Base-by-base conservation (phyloP, 208 protist genomes). In the Trypanosoma avium region DNA sequence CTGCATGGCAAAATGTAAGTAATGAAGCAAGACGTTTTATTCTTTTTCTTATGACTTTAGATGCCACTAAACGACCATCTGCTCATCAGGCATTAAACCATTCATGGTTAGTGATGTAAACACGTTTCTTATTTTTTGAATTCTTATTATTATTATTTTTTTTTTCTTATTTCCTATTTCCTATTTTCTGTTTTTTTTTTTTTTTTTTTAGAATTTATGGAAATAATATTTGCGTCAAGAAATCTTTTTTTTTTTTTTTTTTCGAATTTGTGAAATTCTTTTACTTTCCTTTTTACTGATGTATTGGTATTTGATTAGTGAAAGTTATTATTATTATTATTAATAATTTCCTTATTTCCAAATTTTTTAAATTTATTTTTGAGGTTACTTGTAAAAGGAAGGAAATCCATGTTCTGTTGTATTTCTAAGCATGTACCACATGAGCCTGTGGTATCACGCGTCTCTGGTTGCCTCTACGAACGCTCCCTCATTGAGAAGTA, bases 391-490 rank as follows among this genome's bases (percentile, higher is more conserved):
- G 22, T 19, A 53, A 35, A 42, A 33, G 38, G 6, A 32, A 38
- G 38, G 22, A 33, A 57, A 63, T 4, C 9, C 0, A 91, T 96
- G 85, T 77, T 88, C 26, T 97, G 92, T 69, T 79, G 79, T 49
- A 90, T 97, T 35, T 83, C 72, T 45, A 88, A 97, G 45, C 63
- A 81, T 24, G 70, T 93, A 30, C 85, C 97, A 17, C 67, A 90
- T 45, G 86, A 98, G 54, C 97, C 98, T n/a, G 98, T 99, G 24
- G 85, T 99, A 12, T 97, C 95, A 10, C 71, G 68, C 17, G 88
- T 88, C 32, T 89, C 85, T 21, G 98, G 98, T 35, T 89, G 93
- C 61, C 61, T 99, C 21, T 99, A 98, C 77, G 98, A 99, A 76
- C 77, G 89, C 30, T 70, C 84, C 17, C 80, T 99, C 17, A 90